Conservation (phyloP, 768 basidiomycete genomes). For the Tulasnella sp. region DNA sequence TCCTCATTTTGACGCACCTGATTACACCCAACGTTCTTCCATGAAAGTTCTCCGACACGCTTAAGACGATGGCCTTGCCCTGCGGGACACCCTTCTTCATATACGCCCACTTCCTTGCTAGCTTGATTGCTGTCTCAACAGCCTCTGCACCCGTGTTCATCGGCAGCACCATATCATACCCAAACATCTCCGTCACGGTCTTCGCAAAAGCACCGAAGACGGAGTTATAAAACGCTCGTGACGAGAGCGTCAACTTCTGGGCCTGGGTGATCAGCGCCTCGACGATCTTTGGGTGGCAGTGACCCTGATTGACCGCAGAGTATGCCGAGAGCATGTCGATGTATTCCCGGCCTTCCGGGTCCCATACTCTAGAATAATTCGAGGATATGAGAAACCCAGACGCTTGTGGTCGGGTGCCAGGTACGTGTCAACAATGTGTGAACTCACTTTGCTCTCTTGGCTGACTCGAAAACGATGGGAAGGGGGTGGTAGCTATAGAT, state of each 20-base stretch:
- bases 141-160: constrained; percentile 99
- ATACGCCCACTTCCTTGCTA: constrained; percentile 96
- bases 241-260: constrained; percentile 82
- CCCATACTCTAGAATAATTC: constrained; percentile 61
- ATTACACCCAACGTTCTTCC: constrained; percentile 86
- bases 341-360: constrained; percentile 89
- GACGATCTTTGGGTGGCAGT: constrained; percentile 87
- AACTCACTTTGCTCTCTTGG: constrained; percentile 78
- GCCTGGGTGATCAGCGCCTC: constrained; percentile 74
- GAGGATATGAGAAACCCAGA: neutral
- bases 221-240: constrained; percentile 92
- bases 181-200: constrained; percentile 71
- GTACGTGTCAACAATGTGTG: constrained; percentile 21
- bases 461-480: constrained; percentile 87
- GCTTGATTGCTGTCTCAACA: constrained; percentile 93
- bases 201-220: constrained; percentile 85
- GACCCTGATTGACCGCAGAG: constrained; percentile 93
- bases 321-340: constrained; percentile 98
- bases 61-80: constrained; percentile 77
- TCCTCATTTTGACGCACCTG: constrained; percentile 46
- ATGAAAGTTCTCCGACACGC: constrained; percentile 88
- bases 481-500: constrained; percentile 81
- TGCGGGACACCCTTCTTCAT: constrained; percentile 69
- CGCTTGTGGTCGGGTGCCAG: constrained; percentile 8
- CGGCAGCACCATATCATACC: constrained; percentile 90